phyloP scores from a whole-genome alignment of 2,329 filamentous ascomycete species.

The Tympanopsis confertula region DNA sequence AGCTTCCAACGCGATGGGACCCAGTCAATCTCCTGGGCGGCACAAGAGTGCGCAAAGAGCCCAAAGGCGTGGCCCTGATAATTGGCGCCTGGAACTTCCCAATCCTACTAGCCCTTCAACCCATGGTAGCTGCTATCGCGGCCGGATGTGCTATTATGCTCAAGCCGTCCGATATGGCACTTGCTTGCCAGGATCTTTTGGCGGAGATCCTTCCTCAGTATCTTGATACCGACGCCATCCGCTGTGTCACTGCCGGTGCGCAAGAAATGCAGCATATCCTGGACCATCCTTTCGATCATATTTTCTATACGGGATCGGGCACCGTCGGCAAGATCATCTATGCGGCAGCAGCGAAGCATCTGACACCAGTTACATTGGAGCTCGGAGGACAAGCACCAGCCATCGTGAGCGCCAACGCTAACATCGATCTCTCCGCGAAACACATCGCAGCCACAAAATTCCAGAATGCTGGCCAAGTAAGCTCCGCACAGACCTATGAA shows the following conservation, averaged over 20 bases:
- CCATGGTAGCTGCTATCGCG: constrained; percentile 27
- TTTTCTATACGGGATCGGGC: constrained; percentile 31
- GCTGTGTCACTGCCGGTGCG: constrained; percentile 21
- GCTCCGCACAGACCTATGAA: too few species aligned
- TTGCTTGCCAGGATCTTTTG: constrained; percentile 20
- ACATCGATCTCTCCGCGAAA: constrained; percentile 28
- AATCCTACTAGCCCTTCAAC: constrained; percentile 21
- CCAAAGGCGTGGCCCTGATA: constrained; percentile 28
- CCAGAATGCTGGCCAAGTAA: constrained; percentile 27
- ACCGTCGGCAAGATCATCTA: constrained; percentile 22
- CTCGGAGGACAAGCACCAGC: constrained; percentile 31
- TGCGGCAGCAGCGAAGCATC: constrained; percentile 26
- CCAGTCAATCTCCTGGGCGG: not conserved
- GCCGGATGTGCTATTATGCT: constrained; percentile 27
- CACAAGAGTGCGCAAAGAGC: constrained; percentile 25
- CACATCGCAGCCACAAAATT: constrained; percentile 28
- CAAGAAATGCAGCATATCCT: constrained; percentile 22
- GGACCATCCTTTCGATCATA: constrained; percentile 24
- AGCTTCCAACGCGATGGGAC: constrained; percentile 11
- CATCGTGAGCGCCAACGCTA: constrained; percentile 25
- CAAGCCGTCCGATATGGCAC: constrained; percentile 29
- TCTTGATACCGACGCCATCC: constrained; percentile 24
- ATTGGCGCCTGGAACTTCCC: constrained; percentile 35
- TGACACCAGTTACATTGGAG: constrained; percentile 30
- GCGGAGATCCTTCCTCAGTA: constrained; percentile 25